Percentiles rank a stretch among this genome's conserved stretches.
Evolutionary conservation across 2,329 filamentous ascomycete genomes (phyloP).

Genomic region (Cryoendolithus antarcticus): DNA sequence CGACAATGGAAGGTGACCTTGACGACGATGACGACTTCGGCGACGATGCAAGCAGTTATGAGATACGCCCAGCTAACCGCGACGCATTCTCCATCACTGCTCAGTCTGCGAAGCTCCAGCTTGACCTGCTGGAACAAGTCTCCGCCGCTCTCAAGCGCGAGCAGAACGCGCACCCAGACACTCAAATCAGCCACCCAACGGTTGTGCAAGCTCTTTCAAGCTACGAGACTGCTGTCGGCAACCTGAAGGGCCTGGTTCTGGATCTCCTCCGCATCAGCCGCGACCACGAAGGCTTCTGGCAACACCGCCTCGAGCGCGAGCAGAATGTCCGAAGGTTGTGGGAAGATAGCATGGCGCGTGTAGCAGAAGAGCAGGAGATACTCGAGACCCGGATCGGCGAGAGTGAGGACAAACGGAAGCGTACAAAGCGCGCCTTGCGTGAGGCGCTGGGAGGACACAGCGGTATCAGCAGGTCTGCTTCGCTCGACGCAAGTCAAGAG

Average conservation of each 20-base stretch:
- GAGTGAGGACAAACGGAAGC: conserved; percentile 77
- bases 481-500: background rate
- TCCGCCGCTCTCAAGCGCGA: conserved; percentile 66
- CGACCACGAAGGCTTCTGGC: conserved; percentile 93
- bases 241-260: conserved; percentile 69
- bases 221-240: conserved; percentile 82
- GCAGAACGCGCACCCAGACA: conserved; percentile 53
- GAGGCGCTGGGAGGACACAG: conserved; percentile 57
- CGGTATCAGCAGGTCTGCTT: background rate
- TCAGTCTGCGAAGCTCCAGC: conserved; percentile 82
- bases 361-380: conserved; percentile 88
- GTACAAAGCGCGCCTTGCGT: conserved; percentile 77
- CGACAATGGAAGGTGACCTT: conserved; percentile 43
- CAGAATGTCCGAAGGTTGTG: conserved; percentile 86
- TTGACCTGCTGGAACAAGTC: conserved; percentile 80
- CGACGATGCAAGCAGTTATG: conserved; percentile 68
- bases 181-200: conserved; percentile 63
- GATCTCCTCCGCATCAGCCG: conserved; percentile 85
- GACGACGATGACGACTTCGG: conserved; percentile 62
- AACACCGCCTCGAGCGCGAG: conserved; percentile 84
- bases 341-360: conserved; percentile 97
- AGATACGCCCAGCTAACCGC: conserved; percentile 61
- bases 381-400: conserved; percentile 79
- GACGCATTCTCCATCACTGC: conserved; percentile 96
- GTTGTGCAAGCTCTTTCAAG: conserved; percentile 67